A percentile compares a stretch with the other conserved stretches of the same genome.
These are phyloP conservation scores for Zygnema circumcarinatum DNA, from an alignment of 139 green algal genomes.

Conservation along the genomic window DNA sequence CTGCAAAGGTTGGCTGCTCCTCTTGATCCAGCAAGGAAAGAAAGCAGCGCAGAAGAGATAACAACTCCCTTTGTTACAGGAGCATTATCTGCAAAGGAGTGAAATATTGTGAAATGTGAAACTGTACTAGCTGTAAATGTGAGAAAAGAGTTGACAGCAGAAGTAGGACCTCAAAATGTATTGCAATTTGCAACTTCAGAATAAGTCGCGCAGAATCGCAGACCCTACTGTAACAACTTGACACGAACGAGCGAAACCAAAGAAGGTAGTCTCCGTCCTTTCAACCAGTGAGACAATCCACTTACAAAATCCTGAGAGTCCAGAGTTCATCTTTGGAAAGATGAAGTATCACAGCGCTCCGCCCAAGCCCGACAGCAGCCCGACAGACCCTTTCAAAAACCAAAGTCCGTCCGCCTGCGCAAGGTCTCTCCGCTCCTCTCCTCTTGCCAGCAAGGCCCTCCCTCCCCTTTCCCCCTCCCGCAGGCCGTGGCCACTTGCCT, in stretches of 20 bases:
- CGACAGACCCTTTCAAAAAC: neutral
- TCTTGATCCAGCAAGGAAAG: conserved; percentile 26
- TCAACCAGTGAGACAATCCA: neutral
- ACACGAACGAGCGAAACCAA: too few relatives aligned
- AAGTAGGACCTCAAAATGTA: neutral
- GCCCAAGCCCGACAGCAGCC: neutral
- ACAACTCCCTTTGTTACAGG: conserved; percentile 54
- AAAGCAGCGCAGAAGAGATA: conserved; percentile 31
- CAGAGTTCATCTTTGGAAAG: conserved; percentile 44
- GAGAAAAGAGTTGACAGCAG: conserved; percentile 12
- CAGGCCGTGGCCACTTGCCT: too few relatives aligned
- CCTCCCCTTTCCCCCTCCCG: too few relatives aligned
- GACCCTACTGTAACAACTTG: too few relatives aligned
- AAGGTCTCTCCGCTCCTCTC: too few relatives aligned
- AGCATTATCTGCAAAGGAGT: conserved; percentile 40
- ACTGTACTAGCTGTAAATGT: neutral
- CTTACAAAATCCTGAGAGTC: conserved; percentile 54
- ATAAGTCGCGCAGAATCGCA: too few relatives aligned
- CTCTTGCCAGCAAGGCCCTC: too few relatives aligned
- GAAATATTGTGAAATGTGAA: neutral
- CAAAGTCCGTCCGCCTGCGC: too few relatives aligned
- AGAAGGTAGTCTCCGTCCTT: too few relatives aligned
- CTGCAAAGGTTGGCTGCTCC: neutral
- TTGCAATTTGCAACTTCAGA: conserved; percentile 11
- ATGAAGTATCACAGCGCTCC: neutral